phyloP scores from a whole-genome alignment of 1,139 yeast genomes.

The Debaryomyces subglobosus region DNA sequence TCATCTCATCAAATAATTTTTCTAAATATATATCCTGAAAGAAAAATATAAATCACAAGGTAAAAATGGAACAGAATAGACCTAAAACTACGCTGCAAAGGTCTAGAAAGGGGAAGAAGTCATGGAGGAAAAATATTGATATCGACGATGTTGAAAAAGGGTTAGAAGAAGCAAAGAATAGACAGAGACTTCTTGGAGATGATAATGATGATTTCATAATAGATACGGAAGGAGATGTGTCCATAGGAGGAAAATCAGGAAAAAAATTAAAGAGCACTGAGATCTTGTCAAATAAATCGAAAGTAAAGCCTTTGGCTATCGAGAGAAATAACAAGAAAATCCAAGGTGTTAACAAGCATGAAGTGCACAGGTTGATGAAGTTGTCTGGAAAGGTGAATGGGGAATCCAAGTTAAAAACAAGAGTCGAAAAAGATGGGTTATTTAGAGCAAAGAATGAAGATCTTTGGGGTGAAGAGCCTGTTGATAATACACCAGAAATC shows the following conservation, averaged over 20 bases:
- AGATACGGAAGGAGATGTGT: constrained; percentile 67
- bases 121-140: constrained; percentile 96
- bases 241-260: constrained; percentile 12
- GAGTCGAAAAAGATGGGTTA: constrained; percentile 65
- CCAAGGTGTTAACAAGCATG: constrained; percentile 70
- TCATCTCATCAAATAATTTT: constrained; percentile 11
- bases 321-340: constrained; percentile 45
- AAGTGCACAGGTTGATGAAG: constrained; percentile 69
- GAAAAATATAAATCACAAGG: not conserved
- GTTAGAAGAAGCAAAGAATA: constrained; percentile 69
- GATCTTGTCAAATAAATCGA: constrained; percentile 75
- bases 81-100: constrained; percentile 46
- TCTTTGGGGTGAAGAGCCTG: constrained; percentile 58
- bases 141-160: constrained; percentile 74
- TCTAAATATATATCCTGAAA: not conserved
- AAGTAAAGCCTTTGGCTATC: constrained; percentile 64
- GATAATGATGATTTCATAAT: constrained; percentile 62
- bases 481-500: constrained; percentile 38
- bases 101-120: constrained; percentile 88
- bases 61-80: constrained; percentile 19
- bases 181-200: constrained; percentile 67
- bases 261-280: constrained; percentile 70
- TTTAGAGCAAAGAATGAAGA: constrained; percentile 56
- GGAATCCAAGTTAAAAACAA: constrained; percentile 53
- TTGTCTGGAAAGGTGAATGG: constrained; percentile 76